These are phyloP conservation scores for Luzula sylvatica DNA, from an alignment of 176 grass and related monocot genomes.

Conservation along the genomic window DNA sequence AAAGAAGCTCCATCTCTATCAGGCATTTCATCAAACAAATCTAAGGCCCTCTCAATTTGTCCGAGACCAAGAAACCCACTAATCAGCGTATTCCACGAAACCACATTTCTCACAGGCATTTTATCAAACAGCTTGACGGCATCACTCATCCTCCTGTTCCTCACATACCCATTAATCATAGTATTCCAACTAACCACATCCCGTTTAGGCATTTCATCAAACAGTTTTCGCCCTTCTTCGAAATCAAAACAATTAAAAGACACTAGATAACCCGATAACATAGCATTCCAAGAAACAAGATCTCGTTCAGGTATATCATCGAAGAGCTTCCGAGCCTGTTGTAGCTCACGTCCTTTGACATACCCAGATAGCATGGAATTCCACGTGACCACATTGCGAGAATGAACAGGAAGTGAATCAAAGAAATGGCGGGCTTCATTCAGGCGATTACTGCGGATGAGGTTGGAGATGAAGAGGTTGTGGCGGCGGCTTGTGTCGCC, in stretches of 20 bases:
- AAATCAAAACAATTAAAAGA: background rate
- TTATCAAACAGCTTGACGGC: constrained; percentile 48
- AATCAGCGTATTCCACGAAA: constrained; percentile 92
- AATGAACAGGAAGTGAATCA: constrained; percentile 40
- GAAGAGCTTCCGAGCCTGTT: constrained; percentile 41
- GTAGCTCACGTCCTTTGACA: constrained; percentile 9
- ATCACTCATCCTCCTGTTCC: constrained; percentile 30
- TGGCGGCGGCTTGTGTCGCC: constrained; percentile 17
- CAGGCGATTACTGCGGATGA: constrained; percentile 39
- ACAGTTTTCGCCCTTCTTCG: constrained; percentile 35
- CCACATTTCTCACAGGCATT: constrained; percentile 29
- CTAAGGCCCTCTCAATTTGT: constrained; percentile 21
- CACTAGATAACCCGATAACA: constrained; percentile 55
- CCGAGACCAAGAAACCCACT: constrained; percentile 56
- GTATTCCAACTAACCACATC: constrained; percentile 56
- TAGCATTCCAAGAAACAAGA: constrained; percentile 62
- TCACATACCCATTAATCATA: constrained; percentile 60
- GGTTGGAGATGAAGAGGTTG: constrained; percentile 33
- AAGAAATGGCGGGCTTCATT: constrained; percentile 41
- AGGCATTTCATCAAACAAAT: constrained; percentile 38
- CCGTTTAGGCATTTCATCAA: constrained; percentile 44
- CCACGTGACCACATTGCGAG: constrained; percentile 44
- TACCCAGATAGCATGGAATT: constrained; percentile 50
- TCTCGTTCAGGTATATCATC: constrained; percentile 45
- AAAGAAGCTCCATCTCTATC: constrained; percentile 39